phyloP scores from a whole-genome alignment of 345 rosid species.

The Trapa bicornis region DNA sequence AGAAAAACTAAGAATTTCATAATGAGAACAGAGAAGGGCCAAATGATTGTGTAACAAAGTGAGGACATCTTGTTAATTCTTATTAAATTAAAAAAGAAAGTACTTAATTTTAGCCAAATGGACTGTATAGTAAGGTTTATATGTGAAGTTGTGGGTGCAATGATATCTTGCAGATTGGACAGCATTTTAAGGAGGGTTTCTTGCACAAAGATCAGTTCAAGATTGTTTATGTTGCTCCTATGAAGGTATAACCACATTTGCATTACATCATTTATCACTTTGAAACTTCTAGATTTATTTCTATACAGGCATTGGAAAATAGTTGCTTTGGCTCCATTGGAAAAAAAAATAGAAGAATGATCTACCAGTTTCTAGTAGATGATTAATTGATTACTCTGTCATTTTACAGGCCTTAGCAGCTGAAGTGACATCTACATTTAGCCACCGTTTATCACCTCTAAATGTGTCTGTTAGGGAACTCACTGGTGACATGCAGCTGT shows the following conservation, averaged over 20 bases:
- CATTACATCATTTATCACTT: background rate
- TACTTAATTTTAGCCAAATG: background rate
- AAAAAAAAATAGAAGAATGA: background rate
- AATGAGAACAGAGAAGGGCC: too few relatives aligned
- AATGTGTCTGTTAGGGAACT: slow-evolving; percentile 92
- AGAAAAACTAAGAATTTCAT: too few relatives aligned
- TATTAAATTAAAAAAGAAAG: background rate
- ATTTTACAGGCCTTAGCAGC: slow-evolving; percentile 84
- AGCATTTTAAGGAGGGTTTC: slow-evolving; percentile 90
- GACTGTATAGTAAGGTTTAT: background rate
- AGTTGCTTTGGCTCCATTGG: background rate
- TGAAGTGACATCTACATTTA: slow-evolving; percentile 84
- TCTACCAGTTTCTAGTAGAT: background rate
- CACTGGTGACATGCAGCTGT: slow-evolving; percentile 98
- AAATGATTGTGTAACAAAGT: too few relatives aligned
- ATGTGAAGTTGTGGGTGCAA: background rate
- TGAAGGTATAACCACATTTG: slow-evolving; percentile 54
- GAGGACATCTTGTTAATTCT: background rate
- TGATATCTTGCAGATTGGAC: slow-evolving; percentile 61
- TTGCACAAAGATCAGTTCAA: slow-evolving; percentile 89
- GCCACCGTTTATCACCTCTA: slow-evolving; percentile 80
- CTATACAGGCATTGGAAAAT: background rate
- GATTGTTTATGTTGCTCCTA: slow-evolving; percentile 97
- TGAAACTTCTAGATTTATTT: slow-evolving; percentile 1
- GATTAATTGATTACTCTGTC: slow-evolving; percentile 1